Percentiles rank a stretch among this genome's conserved stretches.
phyloP scores from a whole-genome alignment of 176 grass and related monocot genomes.

The Triticum timopheevii region DNA sequence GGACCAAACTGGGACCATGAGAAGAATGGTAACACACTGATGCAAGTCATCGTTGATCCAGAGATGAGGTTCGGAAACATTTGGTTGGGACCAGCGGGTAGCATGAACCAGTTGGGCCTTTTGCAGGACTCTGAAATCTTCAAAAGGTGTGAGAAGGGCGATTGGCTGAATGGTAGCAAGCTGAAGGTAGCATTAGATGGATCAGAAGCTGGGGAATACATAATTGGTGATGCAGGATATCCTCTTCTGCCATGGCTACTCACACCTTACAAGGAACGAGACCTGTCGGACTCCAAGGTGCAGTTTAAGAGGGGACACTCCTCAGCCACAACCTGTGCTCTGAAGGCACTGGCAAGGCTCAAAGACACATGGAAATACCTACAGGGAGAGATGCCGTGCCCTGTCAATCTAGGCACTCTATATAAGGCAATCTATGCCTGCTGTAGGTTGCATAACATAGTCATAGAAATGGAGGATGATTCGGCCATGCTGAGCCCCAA shows the following conservation, averaged over 20 bases:
- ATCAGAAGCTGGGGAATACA: neutral
- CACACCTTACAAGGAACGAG: neutral
- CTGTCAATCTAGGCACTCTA: neutral
- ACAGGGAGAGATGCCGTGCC: rapidly evolving
- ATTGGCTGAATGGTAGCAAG: neutral
- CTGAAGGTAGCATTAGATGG: neutral
- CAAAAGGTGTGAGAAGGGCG: neutral
- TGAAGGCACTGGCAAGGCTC: neutral
- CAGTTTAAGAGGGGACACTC: neutral
- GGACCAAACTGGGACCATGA: neutral
- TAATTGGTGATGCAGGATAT: neutral
- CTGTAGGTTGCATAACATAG: neutral
- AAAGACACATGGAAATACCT: neutral
- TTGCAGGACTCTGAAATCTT: neutral
- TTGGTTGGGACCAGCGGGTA: neutral
- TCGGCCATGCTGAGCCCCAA: neutral
- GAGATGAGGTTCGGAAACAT: neutral
- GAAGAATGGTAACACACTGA: too few relatives aligned
- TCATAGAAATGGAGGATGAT: neutral
- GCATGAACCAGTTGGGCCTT: neutral
- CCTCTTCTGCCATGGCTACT: neutral
- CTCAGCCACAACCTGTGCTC: neutral
- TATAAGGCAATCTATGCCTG: neutral
- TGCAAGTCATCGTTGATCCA: neutral
- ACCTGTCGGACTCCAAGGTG: neutral